Evolutionary conservation across 2,329 filamentous ascomycete species (phyloP).

Genomic region (Fusarium succisae): DNA sequence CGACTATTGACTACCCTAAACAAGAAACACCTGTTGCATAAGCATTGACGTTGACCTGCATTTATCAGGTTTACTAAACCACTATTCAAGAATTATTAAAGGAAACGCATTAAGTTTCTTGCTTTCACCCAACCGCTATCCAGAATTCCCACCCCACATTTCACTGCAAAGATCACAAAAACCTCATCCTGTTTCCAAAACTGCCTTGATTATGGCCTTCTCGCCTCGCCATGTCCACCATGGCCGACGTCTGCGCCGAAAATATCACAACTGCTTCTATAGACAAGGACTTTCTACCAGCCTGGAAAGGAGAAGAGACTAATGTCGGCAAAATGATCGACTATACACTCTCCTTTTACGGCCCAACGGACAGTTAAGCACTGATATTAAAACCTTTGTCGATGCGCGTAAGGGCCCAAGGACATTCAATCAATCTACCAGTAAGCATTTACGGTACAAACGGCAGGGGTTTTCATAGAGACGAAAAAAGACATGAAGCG

Average conservation of each 20-base stretch:
- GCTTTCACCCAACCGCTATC: too few species aligned
- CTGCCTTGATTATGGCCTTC: too few species aligned
- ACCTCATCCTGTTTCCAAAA: too few species aligned
- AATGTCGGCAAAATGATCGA: not conserved
- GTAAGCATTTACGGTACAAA: not conserved
- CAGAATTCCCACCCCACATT: too few species aligned
- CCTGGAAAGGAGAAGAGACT: not conserved
- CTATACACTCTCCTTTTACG: not conserved
- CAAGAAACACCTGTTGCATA: too few species aligned
- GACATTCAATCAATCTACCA: not conserved
- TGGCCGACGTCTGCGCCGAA: not conserved
- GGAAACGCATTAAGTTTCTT: too few species aligned
- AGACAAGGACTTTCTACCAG: not conserved
- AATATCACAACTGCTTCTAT: not conserved
- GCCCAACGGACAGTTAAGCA: not conserved
- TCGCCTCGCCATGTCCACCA: not conserved
- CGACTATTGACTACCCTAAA: too few species aligned
- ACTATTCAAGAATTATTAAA: too few species aligned
- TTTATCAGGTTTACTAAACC: too few species aligned
- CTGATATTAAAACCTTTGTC: not conserved
- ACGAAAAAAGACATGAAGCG: not conserved
- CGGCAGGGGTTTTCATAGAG: not conserved
- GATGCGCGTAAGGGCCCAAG: not conserved
- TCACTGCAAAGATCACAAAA: too few species aligned
- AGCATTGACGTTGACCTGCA: too few species aligned